These are phyloP conservation scores for Coniosporium apollinis DNA, from an alignment of 495 filamentous ascomycete genomes.

Conservation along the genomic window DNA sequence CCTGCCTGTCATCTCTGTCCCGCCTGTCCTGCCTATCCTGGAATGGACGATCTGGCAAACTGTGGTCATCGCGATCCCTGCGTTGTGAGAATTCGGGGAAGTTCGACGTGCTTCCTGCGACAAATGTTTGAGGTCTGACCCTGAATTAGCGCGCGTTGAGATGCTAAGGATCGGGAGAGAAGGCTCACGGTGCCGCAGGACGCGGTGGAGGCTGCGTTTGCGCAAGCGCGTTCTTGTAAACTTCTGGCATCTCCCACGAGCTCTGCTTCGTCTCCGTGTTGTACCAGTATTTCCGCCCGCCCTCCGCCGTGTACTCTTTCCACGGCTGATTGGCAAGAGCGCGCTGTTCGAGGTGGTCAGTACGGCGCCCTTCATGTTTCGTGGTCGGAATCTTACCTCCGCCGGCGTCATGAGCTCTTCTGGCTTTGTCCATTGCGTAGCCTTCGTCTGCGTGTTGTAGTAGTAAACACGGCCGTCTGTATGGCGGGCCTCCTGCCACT, in stretches of 20 bases:
- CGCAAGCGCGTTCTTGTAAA: conserved; percentile 55
- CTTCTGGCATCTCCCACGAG: conserved; percentile 87
- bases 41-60: conserved; percentile 33
- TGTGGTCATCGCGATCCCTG: conserved; percentile 34
- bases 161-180: conserved; percentile 3
- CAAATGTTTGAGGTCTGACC: conserved; percentile 44
- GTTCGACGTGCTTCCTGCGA: conserved; percentile 43
- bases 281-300: conserved; percentile 84
- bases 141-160: conserved; percentile 18
- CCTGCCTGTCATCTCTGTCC: conserved; percentile 46
- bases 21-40: too few species aligned
- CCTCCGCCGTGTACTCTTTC: conserved; percentile 80
- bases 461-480: conserved; percentile 83
- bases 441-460: conserved; percentile 73
- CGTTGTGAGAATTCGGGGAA: conserved; percentile 32
- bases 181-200: conserved; percentile 42
- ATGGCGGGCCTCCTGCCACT: neutral
- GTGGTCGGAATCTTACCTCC: conserved; percentile 42
- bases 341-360: conserved; percentile 33
- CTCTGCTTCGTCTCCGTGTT: conserved; percentile 83
- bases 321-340: conserved; percentile 72
- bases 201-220: conserved; percentile 33
- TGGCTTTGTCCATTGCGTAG: conserved; percentile 88
- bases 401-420: conserved; percentile 71
- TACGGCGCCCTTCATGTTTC: neutral